phyloP scores from a whole-genome alignment of 495 filamentous ascomycete genomes.

The Aspergillus sclerotiicarbonarius region DNA sequence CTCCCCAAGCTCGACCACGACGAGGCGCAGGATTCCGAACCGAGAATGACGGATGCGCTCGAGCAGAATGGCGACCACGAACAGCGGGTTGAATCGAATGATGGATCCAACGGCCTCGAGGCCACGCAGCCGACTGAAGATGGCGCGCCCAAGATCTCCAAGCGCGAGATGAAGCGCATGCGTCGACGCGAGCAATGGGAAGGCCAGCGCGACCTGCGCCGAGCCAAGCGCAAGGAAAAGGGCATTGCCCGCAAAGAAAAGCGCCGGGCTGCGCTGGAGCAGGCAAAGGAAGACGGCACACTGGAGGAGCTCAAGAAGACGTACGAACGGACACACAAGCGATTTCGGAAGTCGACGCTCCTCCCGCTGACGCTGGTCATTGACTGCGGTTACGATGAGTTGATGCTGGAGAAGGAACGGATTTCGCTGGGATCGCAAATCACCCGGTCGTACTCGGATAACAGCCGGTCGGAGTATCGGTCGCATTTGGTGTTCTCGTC shows the following conservation, averaged over 20 bases:
- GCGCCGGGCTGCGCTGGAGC: slow-evolving; percentile 42
- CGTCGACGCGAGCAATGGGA: slow-evolving; percentile 65
- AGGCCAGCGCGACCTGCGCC: slow-evolving; percentile 64
- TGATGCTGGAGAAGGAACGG: slow-evolving; percentile 82
- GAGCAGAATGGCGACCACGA: slow-evolving; percentile 16
- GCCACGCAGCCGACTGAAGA: slow-evolving; percentile 11
- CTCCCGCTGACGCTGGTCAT: slow-evolving; percentile 77
- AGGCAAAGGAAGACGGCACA: slow-evolving; percentile 28
- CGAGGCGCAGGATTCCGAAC: slow-evolving; percentile 21
- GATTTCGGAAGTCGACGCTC: slow-evolving; percentile 40
- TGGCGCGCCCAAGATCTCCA: slow-evolving; percentile 56
- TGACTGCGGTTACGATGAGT: slow-evolving; percentile 87
- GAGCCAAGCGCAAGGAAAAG: slow-evolving; percentile 69
- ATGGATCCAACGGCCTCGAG: slow-evolving; percentile 3
- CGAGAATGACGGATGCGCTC: slow-evolving; percentile 37
- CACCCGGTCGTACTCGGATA: slow-evolving; percentile 85
- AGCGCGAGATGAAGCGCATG: slow-evolving; percentile 77
- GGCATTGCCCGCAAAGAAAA: slow-evolving; percentile 60
- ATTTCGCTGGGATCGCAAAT: slow-evolving; percentile 79
- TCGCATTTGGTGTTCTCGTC: slow-evolving; percentile 71
- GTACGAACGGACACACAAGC: slow-evolving; percentile 25
- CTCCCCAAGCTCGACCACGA: slow-evolving; percentile 46
- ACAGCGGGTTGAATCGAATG: slow-evolving; percentile 11
- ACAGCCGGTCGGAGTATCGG: slow-evolving; percentile 61
- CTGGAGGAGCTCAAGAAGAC: slow-evolving; percentile 37